Conservation (phyloP, 352 stramenopile genomes). For the Globisporangium uncinulatum region DNA sequence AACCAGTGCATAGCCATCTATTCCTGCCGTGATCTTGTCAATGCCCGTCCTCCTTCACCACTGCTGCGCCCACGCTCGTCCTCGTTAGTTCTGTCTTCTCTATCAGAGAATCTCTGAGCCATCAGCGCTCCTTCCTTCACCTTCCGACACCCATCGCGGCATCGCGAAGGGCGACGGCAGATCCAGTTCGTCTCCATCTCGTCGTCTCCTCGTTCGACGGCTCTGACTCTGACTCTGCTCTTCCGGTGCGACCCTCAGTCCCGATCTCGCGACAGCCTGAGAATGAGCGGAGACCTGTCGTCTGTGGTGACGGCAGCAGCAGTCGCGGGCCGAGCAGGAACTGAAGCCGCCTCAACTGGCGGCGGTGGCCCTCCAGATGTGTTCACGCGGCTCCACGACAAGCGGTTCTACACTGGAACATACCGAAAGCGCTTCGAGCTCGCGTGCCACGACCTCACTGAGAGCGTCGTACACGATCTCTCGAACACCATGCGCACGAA, state of each 20-base stretch:
- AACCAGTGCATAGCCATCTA: not conserved
- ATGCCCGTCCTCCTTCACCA: not conserved
- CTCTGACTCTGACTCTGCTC: not conserved
- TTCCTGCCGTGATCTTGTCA: not conserved
- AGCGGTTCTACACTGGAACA: slow-evolving; percentile 59
- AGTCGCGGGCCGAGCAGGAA: not conserved
- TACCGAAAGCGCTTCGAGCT: slow-evolving; percentile 59
- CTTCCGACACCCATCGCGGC: not conserved
- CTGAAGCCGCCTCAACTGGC: not conserved
- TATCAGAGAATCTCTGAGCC: not conserved
- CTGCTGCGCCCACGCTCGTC: slow-evolving; percentile 1
- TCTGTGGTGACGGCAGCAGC: not conserved
- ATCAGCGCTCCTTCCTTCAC: too few relatives aligned
- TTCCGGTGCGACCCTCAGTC: not conserved
- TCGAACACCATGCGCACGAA: slow-evolving; percentile 50
- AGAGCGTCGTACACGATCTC: slow-evolving; percentile 46
- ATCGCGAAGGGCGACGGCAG: not conserved
- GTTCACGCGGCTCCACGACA: slow-evolving; percentile 52
- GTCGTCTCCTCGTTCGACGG: not conserved
- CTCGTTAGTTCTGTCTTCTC: not conserved
- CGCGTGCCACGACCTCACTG: slow-evolving; percentile 39
- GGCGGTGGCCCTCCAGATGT: slow-evolving; percentile 20
- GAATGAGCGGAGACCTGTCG: slow-evolving; percentile 1
- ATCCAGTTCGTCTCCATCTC: not conserved
- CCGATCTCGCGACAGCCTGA: not conserved